phyloP scores from a whole-genome alignment of 106 monocot species.

The Ottelia alismoides region DNA sequence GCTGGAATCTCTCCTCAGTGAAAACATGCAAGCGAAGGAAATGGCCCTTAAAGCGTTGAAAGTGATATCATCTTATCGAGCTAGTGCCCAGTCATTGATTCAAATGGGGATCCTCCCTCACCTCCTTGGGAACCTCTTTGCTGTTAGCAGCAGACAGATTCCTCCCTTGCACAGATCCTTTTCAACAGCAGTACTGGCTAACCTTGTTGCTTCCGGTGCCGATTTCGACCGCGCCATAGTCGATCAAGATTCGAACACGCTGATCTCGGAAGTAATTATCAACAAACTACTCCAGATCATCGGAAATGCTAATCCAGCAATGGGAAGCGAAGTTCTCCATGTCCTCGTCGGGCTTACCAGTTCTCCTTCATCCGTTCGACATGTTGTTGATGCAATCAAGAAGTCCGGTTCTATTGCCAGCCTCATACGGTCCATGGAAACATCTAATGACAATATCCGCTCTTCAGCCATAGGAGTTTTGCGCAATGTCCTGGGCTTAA shows the following conservation, averaged over 20 bases:
- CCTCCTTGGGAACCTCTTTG: constrained; percentile 9
- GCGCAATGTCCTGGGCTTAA: constrained; percentile 57
- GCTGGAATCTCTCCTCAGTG: constrained; percentile 39
- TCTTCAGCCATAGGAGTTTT: constrained; percentile 66
- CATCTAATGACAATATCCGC: constrained; percentile 66
- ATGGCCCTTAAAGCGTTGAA: constrained; percentile 17
- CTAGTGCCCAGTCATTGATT: constrained; percentile 12
- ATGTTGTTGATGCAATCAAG: constrained; percentile 62
- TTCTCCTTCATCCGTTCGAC: constrained; percentile 29
- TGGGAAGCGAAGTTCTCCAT: constrained; percentile 72
- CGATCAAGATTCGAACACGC: constrained; percentile 32
- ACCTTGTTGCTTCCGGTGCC: constrained; percentile 6
- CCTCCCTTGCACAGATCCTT: constrained; percentile 10
- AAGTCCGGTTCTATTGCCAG: constrained; percentile 78
- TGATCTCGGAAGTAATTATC: constrained; percentile 72
- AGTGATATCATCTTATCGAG: constrained; percentile 13
- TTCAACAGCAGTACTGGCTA: constrained; percentile 20
- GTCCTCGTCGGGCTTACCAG: constrained; percentile 73
- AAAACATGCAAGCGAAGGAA: constrained; percentile 2
- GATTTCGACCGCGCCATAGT: constrained; percentile 29
- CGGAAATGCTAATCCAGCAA: constrained; percentile 87
- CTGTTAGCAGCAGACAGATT: constrained; percentile 6
- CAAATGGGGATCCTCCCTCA: constrained; percentile 21
- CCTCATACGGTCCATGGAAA: constrained; percentile 74
- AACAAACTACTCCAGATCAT: constrained; percentile 85